Conservation (phyloP, 2,329 filamentous ascomycete species). For the Penicillium italicum region DNA sequence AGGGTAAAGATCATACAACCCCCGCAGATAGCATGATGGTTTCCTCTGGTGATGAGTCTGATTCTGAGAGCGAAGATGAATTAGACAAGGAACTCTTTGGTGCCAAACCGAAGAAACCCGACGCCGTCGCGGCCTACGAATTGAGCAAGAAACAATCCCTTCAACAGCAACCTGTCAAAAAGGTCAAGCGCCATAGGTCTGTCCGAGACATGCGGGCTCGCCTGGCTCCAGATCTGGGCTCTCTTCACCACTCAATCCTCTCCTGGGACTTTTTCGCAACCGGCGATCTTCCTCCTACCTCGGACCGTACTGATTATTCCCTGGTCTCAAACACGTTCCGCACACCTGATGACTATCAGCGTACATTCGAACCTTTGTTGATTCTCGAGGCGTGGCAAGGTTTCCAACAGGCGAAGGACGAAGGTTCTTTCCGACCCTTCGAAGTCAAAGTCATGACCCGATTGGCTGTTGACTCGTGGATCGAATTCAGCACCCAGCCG, state of each 20-base stretch:
- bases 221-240: conserved; percentile 81
- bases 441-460: conserved; percentile 85
- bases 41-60: conserved; percentile 60
- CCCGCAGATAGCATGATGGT: conserved; percentile 85
- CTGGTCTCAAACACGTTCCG: conserved; percentile 74
- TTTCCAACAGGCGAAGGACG: conserved; percentile 85
- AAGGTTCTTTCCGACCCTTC: conserved; percentile 74
- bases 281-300: conserved; percentile 76
- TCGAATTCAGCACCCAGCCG: conserved; percentile 86
- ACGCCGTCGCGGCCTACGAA: conserved; percentile 46
- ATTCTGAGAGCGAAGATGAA: conserved; percentile 73
- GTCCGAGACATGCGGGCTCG: conserved; percentile 92
- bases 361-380: conserved; percentile 84
- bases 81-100: conserved; percentile 67
- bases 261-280: conserved; percentile 93
- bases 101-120: conserved; percentile 37
- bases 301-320: conserved; percentile 66
- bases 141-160: conserved; percentile 48
- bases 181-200: conserved; percentile 73
- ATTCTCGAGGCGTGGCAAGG: conserved; percentile 94
- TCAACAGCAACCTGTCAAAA: conserved; percentile 72
- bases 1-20: conserved; percentile 73
- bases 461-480: conserved; percentile 84
- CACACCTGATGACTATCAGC: conserved; percentile 74
- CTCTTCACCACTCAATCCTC: conserved; percentile 79